phyloP scores from a whole-genome alignment of 2,329 filamentous ascomycete genomes.

The Curvularia hawaiiensis region DNA sequence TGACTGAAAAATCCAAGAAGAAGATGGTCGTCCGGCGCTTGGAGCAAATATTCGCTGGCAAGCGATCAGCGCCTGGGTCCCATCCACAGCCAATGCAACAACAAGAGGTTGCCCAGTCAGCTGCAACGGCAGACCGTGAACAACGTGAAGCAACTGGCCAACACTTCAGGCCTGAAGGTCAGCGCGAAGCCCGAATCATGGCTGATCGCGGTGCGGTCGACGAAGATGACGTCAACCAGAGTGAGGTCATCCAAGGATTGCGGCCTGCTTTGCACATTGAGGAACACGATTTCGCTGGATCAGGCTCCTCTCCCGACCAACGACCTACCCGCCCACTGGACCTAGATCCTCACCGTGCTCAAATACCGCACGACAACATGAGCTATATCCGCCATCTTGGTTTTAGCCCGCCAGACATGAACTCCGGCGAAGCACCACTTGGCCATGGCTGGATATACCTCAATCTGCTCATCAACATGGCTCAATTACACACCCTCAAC shows the following conservation, averaged over 20 bases:
- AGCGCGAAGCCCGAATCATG: constrained; percentile 55
- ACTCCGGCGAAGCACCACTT: constrained; percentile 58
- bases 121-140: constrained; percentile 53
- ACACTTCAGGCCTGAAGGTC: constrained; percentile 46
- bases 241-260: constrained; percentile 28
- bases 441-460: constrained; percentile 83
- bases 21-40: constrained; percentile 76
- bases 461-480: constrained; percentile 79
- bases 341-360: constrained; percentile 76
- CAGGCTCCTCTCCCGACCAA: constrained; percentile 64
- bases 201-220: constrained; percentile 23
- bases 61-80: constrained; percentile 52
- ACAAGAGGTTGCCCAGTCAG: constrained; percentile 62
- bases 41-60: constrained; percentile 83
- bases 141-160: constrained; percentile 50
- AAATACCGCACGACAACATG: constrained; percentile 77
- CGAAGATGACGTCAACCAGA: constrained; percentile 18
- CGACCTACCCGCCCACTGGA: constrained; percentile 77
- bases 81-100: constrained; percentile 60
- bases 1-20: constrained; percentile 77
- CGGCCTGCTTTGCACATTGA: constrained; percentile 22
- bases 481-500: constrained; percentile 83
- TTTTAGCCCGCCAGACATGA: constrained; percentile 64
- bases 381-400: constrained; percentile 78
- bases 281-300: constrained; percentile 36